Evolutionary conservation across 495 filamentous ascomycete species (phyloP).

Genomic region (Penicillium longicatenatum): DNA sequence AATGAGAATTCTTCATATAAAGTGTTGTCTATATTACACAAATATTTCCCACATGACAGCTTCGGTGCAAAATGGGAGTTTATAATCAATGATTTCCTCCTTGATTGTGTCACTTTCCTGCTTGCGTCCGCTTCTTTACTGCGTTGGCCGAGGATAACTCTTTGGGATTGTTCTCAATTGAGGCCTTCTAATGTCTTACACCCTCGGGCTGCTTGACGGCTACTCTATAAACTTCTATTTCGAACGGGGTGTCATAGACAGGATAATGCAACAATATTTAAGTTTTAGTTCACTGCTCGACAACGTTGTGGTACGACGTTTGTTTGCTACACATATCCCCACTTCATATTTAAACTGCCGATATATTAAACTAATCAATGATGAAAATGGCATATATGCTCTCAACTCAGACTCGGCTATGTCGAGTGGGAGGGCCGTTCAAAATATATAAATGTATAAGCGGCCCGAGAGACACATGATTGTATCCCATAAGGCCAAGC

Average conservation of each 20-base stretch:
- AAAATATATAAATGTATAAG: no score
- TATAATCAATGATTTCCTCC: not conserved
- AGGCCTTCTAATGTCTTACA: not conserved
- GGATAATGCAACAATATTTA: not conserved
- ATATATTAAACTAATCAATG: not conserved
- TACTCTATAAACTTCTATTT: not conserved
- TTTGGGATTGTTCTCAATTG: not conserved
- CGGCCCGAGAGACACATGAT: no score
- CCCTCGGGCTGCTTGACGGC: not conserved
- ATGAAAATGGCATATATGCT: not conserved
- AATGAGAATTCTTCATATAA: not conserved
- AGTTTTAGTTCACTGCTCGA: not conserved
- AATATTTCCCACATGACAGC: slow-evolving; percentile 13
- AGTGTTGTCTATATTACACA: not conserved
- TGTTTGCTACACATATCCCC: not conserved
- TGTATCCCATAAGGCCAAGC: not conserved
- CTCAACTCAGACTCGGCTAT: not conserved
- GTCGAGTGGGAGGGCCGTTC: no score
- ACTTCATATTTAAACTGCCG: not conserved
- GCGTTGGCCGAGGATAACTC: not conserved
- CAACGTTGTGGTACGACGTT: not conserved
- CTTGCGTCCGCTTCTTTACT: not conserved
- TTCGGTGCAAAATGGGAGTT: not conserved
- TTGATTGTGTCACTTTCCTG: slow-evolving; percentile 2
- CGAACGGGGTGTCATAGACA: not conserved